Base-by-base conservation (phyloP, 768 basidiomycete genomes). In the Solioccasus polychromus region DNA sequence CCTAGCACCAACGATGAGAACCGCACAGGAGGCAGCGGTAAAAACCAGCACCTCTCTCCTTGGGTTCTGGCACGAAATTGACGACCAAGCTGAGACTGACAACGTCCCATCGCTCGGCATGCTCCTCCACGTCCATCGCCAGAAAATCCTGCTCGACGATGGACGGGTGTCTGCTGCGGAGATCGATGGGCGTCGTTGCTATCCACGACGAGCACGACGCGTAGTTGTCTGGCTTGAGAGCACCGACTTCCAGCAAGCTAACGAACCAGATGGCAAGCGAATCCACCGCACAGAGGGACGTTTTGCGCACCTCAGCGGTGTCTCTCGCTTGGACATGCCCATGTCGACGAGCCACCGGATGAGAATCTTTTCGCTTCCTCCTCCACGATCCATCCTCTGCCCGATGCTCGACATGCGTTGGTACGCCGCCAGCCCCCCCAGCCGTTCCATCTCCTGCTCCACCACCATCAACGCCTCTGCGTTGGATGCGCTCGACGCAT, bases 81-180 rank as follows among this genome's bases (percentile, higher is more conserved):
- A 96, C 66, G 4, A 96, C 93, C 28, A 96, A 69, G 57, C 91
- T 92, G 20, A 94, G 78, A 62, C 89, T 91, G 46, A 95, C 76
- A 17, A 83, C 59, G 53, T 91, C 84, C 86, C 91, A 96, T 53
- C 71, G 71, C 48, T 68, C 74, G 9, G 60, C 59, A 57, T 86
- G 68, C 52, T 75, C 69, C 15, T 55, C 60, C 41, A 63, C 54
- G 40, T 85, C 78, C 64, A 92, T 70, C 5, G 75, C 60, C 35
- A 95, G 63, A 57, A 95, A 94, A 61, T 96, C 90, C 61, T 93
- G 91, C 61, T 94, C 83, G n/a, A 71, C 20, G 22, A 96, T 94
- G 29, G 71, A 64, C 0, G 92, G 85, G 63, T 95, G 91, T 35
- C 85, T 79, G 9, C 92, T 88, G 51, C 79, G 83, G 48, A 96